Evolutionary conservation across 2,329 filamentous ascomycete genomes (phyloP).

Genomic region (Aspergillus bombycis): DNA sequence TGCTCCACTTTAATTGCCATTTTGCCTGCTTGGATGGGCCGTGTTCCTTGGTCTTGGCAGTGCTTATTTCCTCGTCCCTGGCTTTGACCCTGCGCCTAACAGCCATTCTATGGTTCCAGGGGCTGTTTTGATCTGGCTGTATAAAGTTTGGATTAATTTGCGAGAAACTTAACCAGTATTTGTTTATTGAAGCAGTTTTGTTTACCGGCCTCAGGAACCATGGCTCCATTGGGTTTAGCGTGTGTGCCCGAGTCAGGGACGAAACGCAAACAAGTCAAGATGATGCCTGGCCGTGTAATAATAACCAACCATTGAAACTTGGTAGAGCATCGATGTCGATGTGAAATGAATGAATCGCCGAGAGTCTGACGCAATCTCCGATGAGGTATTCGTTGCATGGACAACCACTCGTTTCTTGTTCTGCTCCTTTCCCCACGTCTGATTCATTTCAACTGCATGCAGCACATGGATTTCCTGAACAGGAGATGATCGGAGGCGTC

Average conservation of each 20-base stretch:
- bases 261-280: neutral
- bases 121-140: too few species aligned
- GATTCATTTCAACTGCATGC: constrained; percentile 9
- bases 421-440: neutral
- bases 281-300: neutral
- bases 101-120: too few species aligned
- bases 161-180: too few species aligned
- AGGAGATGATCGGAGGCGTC: constrained; percentile 16
- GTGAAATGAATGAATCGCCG: neutral
- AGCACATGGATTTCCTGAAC: constrained; percentile 15
- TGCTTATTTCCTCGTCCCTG: neutral
- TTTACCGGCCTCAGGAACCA: neutral
- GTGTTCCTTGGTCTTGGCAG: neutral
- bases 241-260: neutral
- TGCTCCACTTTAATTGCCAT: neutral
- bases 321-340: neutral
- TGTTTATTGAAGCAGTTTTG: neutral
- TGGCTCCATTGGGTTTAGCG: neutral
- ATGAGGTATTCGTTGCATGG: neutral
- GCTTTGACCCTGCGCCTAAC: neutral
- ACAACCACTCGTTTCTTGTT: neutral
- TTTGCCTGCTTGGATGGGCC: neutral
- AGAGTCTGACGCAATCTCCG: neutral
- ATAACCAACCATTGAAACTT: neutral
- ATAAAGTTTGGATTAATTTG: neutral